phyloP scores from a whole-genome alignment of 805 yeast species.

The Starmerella tilneyi region DNA sequence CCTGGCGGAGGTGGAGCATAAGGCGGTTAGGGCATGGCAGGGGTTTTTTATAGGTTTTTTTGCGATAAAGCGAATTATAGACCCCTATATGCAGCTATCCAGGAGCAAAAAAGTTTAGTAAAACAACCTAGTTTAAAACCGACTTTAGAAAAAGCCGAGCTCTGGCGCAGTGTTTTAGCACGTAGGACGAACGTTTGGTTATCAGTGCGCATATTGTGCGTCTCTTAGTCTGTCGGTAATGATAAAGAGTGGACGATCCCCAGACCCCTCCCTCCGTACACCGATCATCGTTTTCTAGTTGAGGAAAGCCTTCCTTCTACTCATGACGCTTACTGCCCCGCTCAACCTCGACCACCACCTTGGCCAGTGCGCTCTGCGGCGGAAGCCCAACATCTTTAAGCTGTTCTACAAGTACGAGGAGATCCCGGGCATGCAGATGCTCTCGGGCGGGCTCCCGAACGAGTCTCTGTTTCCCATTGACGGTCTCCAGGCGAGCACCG shows the following conservation, averaged over 20 bases:
- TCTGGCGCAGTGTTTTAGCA: slow-evolving; percentile 2
- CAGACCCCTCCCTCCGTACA: background rate
- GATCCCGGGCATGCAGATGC: slow-evolving; percentile 24
- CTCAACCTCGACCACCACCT: slow-evolving; percentile 23
- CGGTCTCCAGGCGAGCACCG: slow-evolving; percentile 16
- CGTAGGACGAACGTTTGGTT: slow-evolving; percentile 2
- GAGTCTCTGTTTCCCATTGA: slow-evolving; percentile 24
- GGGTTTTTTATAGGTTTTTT: background rate
- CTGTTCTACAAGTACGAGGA: slow-evolving; percentile 25
- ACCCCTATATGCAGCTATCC: background rate
- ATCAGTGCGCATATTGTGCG: slow-evolving; percentile 7
- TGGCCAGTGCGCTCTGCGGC: slow-evolving; percentile 21
- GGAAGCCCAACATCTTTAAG: slow-evolving; percentile 25
- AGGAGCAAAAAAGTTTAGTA: slow-evolving; percentile 7
- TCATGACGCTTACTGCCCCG: slow-evolving; percentile 12
- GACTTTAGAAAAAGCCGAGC: slow-evolving; percentile 7
- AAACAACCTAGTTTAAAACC: slow-evolving; percentile 3
- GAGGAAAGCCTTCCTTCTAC: background rate
- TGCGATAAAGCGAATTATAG: slow-evolving; percentile 4
- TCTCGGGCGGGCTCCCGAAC: slow-evolving; percentile 27
- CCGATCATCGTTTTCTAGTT: background rate
- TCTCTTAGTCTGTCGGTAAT: background rate
- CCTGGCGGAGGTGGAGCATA: background rate
- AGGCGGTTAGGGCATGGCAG: slow-evolving; percentile 2
- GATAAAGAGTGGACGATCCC: slow-evolving; percentile 1